Percentiles rank a stretch among this genome's conserved stretches.
phyloP scores from a whole-genome alignment of 2,329 filamentous ascomycete genomes.

The Kalmusia sp. region DNA sequence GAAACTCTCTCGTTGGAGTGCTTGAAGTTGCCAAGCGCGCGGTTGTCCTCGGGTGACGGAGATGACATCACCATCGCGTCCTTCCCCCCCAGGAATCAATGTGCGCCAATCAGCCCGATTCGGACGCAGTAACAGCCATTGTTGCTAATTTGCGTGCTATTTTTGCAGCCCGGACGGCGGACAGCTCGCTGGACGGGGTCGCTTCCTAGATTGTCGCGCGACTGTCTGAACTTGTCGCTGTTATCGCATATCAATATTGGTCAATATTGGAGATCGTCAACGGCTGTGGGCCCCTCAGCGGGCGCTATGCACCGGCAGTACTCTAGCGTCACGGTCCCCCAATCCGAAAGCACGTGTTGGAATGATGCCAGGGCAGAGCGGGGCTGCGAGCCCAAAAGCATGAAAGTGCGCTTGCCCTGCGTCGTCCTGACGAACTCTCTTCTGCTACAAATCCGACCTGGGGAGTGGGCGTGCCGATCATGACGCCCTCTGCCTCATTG shows the following conservation, averaged over 20 bases:
- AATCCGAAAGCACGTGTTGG: constrained; percentile 6
- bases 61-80: neutral
- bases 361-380: constrained; percentile 4
- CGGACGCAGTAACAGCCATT: neutral
- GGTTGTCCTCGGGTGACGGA: neutral
- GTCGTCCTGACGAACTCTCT: neutral
- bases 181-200: neutral
- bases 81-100: neutral
- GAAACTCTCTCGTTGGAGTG: neutral
- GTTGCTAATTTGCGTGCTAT: neutral
- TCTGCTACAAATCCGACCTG: neutral
- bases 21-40: neutral
- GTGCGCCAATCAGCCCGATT: neutral
- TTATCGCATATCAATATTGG: constrained; percentile 9
- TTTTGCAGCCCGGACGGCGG: neutral
- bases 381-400: constrained; percentile 7
- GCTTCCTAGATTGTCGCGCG: neutral
- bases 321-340: constrained; percentile 7
- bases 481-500: constrained; percentile 13
- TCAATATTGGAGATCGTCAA: constrained; percentile 7
- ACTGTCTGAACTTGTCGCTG: constrained; percentile 2
- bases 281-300: constrained; percentile 8
- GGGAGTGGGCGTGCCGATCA: constrained; percentile 9
- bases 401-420: constrained; percentile 8
- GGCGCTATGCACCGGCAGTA: constrained; percentile 1